Base-by-base conservation (phyloP, 2,329 filamentous ascomycete genomes). In the Hypomyces rosellus region DNA sequence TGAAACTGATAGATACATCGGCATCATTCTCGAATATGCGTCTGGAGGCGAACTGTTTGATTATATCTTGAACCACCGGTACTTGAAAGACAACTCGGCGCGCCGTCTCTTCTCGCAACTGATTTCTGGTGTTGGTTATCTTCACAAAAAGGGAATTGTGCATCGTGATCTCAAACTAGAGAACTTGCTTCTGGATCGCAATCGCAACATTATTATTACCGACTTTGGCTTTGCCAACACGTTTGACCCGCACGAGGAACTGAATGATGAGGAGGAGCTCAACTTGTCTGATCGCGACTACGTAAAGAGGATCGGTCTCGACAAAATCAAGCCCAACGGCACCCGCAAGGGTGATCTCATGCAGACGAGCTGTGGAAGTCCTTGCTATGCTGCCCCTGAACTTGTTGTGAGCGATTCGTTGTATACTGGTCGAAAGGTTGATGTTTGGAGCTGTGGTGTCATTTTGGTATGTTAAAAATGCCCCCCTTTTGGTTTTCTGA, bases 141-240 rank as follows among this genome's bases (percentile, higher is more conserved):
- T 99, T 52, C 93, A 99, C 73, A 96, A 96, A 70, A 97, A 96
- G 72, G 93, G 93, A 54, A 99, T 99, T 59, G 93, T 99, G 13
- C 93, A 99, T 67, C 85, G 93, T 62, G 93, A 99, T 72, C 72
- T 99, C 58, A 99, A 99, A 72, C 77, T 99, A 43, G 93, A 99
- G 71, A 99, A 99, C 64, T 69, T 99, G 61, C 78, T 99, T 36
- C 78, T 99, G 46, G 93, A 99, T 70, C 86, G 92, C 55, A 96
- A 99, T 65, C 86, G 90, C 56, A 99, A 99, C 74, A 97, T 99
- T 64, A 99, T 99, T 71, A 99, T 99, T 65, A 99, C 93, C 14
- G 93, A 99, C 71, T 99, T 99, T 70, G 93, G 93, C 15, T 99
- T 99, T 66, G 93, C 93, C 59, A 99, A 99, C 69, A 97, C 91